These are phyloP conservation scores for Diaporthe ampelina DNA, from an alignment of 2,329 filamentous ascomycete genomes.

Conservation along the genomic window DNA sequence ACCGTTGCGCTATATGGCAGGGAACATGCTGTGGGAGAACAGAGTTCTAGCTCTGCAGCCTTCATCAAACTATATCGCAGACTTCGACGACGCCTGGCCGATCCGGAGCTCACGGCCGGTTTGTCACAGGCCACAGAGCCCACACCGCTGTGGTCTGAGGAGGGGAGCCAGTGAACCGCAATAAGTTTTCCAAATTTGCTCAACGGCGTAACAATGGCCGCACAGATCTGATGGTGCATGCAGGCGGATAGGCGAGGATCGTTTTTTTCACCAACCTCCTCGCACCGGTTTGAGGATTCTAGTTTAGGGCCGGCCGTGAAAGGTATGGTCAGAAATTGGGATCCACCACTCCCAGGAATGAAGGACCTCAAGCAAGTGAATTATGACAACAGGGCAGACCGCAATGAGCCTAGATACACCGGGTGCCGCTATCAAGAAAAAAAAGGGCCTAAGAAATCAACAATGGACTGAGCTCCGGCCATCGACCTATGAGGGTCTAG, in stretches of 20 bases:
- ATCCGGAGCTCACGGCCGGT: neutral
- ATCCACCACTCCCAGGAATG: slow-evolving; percentile 30
- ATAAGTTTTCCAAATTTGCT: slow-evolving; percentile 1
- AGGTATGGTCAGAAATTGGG: slow-evolving; percentile 26
- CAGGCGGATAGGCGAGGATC: neutral
- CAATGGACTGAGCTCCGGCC: neutral
- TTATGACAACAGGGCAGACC: neutral
- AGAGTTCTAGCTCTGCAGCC: neutral
- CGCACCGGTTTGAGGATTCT: neutral
- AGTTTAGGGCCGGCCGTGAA: neutral
- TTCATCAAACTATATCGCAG: slow-evolving; percentile 26
- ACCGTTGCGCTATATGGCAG: neutral
- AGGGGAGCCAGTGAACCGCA: slow-evolving; percentile 3
- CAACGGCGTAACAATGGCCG: neutral
- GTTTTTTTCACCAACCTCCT: neutral
- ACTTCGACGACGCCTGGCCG: neutral
- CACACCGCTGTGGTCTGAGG: slow-evolving; percentile 11
- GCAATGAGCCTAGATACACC: neutral
- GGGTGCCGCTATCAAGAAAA: too few species aligned
- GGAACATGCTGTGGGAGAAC: neutral
- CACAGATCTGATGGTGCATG: neutral
- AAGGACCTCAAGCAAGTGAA: slow-evolving; percentile 6
- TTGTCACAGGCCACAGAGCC: neutral
- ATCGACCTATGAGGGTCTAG: neutral
- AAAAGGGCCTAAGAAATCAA: neutral